These are phyloP conservation scores for Aspergillus ellipticus DNA, from an alignment of 495 filamentous ascomycete species.

Conservation along the genomic window DNA sequence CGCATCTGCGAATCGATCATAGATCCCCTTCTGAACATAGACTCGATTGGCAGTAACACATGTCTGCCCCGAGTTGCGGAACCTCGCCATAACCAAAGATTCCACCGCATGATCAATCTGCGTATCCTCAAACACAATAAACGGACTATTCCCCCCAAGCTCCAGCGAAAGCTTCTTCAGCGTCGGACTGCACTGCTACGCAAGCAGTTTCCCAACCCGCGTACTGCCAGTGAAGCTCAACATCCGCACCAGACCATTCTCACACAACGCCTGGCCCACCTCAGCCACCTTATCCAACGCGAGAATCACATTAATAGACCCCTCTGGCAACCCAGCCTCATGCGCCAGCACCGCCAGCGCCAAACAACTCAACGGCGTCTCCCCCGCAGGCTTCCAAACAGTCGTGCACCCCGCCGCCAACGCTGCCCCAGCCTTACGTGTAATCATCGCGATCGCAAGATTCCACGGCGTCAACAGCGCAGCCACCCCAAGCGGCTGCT, in stretches of 20 bases:
- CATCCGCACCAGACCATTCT: slow-evolving; percentile 54
- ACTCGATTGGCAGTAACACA: slow-evolving; percentile 62
- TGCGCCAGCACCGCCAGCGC: slow-evolving; percentile 55
- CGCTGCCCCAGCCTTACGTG: slow-evolving; percentile 58
- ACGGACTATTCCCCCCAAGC: slow-evolving; percentile 65
- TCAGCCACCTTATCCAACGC: slow-evolving; percentile 53
- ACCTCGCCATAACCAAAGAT: slow-evolving; percentile 49
- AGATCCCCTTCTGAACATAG: slow-evolving; percentile 50
- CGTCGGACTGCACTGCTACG: slow-evolving; percentile 43
- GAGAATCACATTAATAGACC: slow-evolving; percentile 58
- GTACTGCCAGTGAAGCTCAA: slow-evolving; percentile 64
- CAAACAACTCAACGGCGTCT: slow-evolving; percentile 55
- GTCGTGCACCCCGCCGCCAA: slow-evolving; percentile 63
- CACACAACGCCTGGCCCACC: slow-evolving; percentile 55
- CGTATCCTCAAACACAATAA: slow-evolving; percentile 64
- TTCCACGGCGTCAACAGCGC: slow-evolving; percentile 41
- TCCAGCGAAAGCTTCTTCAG: slow-evolving; percentile 64
- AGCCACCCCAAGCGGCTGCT: slow-evolving; percentile 48
- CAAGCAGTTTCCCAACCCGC: slow-evolving; percentile 48
- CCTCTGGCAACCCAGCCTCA: slow-evolving; percentile 56
- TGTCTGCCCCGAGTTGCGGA: slow-evolving; percentile 55
- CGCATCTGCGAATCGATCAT: slow-evolving; percentile 39
- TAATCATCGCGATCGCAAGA: slow-evolving; percentile 52
- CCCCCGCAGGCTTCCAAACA: slow-evolving; percentile 34
- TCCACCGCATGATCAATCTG: slow-evolving; percentile 52